A percentile compares a stretch with the other conserved stretches of the same genome.
Conservation (phyloP, 2,329 filamentous ascomycete species). For the Trichoderma aggressivum region DNA sequence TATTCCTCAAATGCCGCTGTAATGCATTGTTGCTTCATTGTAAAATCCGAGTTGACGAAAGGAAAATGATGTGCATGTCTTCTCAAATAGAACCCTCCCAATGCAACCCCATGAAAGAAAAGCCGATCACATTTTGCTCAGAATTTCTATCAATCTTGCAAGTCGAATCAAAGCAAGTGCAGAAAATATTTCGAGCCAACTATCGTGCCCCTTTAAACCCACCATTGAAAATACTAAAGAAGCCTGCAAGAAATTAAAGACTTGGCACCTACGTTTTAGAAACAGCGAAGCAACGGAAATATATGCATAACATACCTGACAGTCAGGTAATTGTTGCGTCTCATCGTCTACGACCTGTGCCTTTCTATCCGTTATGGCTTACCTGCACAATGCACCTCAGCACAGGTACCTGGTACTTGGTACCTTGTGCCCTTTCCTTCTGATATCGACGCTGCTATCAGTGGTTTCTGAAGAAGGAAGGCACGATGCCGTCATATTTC, state of each 20-base stretch:
- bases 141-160: not conserved
- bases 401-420: not conserved
- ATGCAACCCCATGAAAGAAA: not conserved
- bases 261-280: not conserved
- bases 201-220: not conserved
- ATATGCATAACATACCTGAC: not conserved
- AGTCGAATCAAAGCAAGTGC: not conserved
- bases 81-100: not conserved
- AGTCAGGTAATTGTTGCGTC: not conserved
- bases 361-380: not conserved
- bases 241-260: not conserved
- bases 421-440: not conserved
- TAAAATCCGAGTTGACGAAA: not conserved
- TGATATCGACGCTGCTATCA: not conserved
- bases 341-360: not conserved
- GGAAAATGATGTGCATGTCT: not conserved
- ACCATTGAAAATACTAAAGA: not conserved
- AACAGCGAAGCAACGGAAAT: not conserved
- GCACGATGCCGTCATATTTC: not conserved
- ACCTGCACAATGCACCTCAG: not conserved
- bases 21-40: not conserved
- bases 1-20: not conserved
- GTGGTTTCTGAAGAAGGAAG: not conserved
- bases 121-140: not conserved
- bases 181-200: not conserved